A percentile compares a stretch with the other conserved stretches of the same genome.
phyloP scores from a whole-genome alignment of 805 yeast species.

The Tetrapisispora nanseiensis region DNA sequence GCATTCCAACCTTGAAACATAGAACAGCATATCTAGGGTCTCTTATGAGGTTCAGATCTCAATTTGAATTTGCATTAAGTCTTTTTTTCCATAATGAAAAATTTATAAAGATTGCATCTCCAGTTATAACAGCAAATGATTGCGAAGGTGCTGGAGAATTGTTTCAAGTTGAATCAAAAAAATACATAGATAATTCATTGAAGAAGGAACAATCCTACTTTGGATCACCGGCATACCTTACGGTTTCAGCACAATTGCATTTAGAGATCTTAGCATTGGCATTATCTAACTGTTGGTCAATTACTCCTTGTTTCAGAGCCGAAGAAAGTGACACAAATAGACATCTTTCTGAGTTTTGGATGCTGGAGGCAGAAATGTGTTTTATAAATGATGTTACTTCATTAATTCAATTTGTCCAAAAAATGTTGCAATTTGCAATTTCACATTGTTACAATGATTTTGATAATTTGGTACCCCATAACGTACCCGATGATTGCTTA shows the following conservation, averaged over 20 bases:
- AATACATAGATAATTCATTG: background rate
- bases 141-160: slow-evolving; percentile 98
- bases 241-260: slow-evolving; percentile 90
- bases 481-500: slow-evolving; percentile 9
- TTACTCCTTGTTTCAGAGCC: slow-evolving; percentile 90
- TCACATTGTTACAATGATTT: slow-evolving; percentile 21
- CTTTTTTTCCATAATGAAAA: slow-evolving; percentile 44
- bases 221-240: slow-evolving; percentile 53
- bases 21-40: slow-evolving; percentile 57
- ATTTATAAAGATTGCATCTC: slow-evolving; percentile 73
- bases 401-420: slow-evolving; percentile 45
- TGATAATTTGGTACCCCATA: slow-evolving; percentile 14
- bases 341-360: slow-evolving; percentile 93
- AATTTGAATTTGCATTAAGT: slow-evolving; percentile 43
- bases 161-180: slow-evolving; percentile 40
- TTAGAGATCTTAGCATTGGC: slow-evolving; percentile 72
- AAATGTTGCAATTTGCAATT: slow-evolving; percentile 50
- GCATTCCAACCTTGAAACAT: slow-evolving; percentile 70
- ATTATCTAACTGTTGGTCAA: slow-evolving; percentile 72
- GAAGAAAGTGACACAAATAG: slow-evolving; percentile 85
- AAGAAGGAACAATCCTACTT: slow-evolving; percentile 35
- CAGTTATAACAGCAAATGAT: slow-evolving; percentile 78
- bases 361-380: slow-evolving; percentile 87
- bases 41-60: slow-evolving; percentile 63
- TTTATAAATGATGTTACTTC: slow-evolving; percentile 50